Conservation (phyloP, 495 filamentous ascomycete species). For the Lophium mytilinum region DNA sequence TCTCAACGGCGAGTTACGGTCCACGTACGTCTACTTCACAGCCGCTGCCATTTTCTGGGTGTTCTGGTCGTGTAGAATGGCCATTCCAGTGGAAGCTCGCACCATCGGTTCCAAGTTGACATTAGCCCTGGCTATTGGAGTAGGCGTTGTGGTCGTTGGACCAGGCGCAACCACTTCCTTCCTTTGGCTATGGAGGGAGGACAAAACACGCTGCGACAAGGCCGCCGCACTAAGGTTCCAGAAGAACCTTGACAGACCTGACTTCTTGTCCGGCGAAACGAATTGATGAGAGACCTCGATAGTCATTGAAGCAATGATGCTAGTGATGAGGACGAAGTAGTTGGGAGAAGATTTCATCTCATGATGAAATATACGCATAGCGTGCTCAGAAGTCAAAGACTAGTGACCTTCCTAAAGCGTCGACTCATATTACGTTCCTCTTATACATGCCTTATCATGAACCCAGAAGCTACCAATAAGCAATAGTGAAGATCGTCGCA, state of each 20-base stretch:
- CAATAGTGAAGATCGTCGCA: too few species aligned
- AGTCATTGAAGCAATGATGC: too few species aligned
- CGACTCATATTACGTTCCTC: too few species aligned
- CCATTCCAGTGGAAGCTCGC: background rate
- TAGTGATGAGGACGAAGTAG: too few species aligned
- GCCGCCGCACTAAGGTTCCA: background rate
- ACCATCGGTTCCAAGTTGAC: background rate
- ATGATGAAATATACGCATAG: too few species aligned
- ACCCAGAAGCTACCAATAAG: too few species aligned
- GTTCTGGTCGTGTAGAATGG: background rate
- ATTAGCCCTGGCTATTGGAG: background rate
- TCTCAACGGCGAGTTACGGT: background rate
- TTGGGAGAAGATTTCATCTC: too few species aligned
- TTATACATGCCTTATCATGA: too few species aligned
- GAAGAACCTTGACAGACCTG: background rate
- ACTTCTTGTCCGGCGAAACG: too few species aligned
- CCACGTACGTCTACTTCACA: background rate
- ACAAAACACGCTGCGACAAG: background rate
- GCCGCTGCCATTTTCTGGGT: background rate
- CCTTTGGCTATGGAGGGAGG: background rate
- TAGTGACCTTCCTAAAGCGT: too few species aligned
- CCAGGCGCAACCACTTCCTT: background rate
- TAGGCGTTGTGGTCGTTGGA: background rate
- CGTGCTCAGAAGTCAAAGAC: too few species aligned
- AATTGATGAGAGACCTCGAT: too few species aligned